Evolutionary conservation across 306 rosid genomes (phyloP).

Genomic region (Dryas octopetala): DNA sequence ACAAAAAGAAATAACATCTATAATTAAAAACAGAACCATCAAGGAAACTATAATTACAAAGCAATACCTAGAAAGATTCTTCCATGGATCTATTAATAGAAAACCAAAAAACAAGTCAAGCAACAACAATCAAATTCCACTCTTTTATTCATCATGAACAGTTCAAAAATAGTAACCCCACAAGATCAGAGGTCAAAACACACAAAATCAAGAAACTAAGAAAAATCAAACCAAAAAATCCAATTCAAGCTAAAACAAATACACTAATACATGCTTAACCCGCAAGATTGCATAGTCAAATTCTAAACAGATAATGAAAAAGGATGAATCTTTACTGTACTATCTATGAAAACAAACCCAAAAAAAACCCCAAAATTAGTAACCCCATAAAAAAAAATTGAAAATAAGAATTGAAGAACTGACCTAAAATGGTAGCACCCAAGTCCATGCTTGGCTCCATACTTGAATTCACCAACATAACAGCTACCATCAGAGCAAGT

Average conservation of each 20-base stretch:
- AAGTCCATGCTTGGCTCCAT: constrained; percentile 86
- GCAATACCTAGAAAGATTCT: neutral
- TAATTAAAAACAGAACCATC: neutral
- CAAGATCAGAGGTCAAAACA: neutral
- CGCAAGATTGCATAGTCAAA: neutral
- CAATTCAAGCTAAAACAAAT: neutral
- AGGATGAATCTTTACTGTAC: constrained; percentile 6
- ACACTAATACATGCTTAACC: too few relatives aligned
- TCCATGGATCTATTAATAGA: neutral
- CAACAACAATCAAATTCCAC: constrained; percentile 7
- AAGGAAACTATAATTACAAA: neutral
- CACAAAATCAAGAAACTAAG: neutral
- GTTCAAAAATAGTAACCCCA: constrained; percentile 13
- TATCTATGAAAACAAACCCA: neutral
- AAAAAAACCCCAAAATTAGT: neutral
- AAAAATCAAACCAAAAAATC: neutral
- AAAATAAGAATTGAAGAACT: constrained; percentile 7
- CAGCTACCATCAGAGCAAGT: constrained; percentile 93
- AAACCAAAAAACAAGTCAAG: neutral
- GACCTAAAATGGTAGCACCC: constrained; percentile 97
- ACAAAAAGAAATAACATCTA: neutral
- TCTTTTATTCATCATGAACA: constrained; percentile 21
- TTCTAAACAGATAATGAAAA: neutral
- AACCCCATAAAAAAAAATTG: neutral
- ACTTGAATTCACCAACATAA: constrained; percentile 79